Evolutionary conservation across 805 yeast species (phyloP), one percentile per base, ranked within the genome.

Genomic region (Candida saitoana): DNA sequence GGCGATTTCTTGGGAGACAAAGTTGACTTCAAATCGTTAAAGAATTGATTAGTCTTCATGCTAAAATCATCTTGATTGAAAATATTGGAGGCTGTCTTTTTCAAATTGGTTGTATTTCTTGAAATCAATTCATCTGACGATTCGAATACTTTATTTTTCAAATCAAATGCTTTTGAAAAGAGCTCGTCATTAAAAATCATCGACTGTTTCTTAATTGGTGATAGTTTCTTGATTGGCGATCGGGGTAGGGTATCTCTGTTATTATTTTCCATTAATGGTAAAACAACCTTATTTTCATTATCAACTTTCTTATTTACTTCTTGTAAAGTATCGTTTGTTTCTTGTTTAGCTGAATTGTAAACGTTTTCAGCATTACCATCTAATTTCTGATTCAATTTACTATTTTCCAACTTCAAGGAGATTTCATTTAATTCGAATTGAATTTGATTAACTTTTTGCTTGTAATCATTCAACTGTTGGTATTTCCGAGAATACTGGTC

Each of bases 401-500:
- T 37, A n/a, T 42, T 48, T 40, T 56, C 62, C 20, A 49, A 49
- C 47, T 50, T 54, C 33, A 39, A 44, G 36, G 59, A 56, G 7
- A 60, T 56, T 29, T 56, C 57, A 12, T 61, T 52, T n/a, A 79
- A 55, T 47, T 67, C 67, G 19, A 55, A 52, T 45, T 65, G 61
- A 24, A 65, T 49, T 5, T 43, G 31, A 11, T 64, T 62, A 40
- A 68, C 53, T 25, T 66, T 65, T n/a, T 65, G 59, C 50, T 72
- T 74, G 43, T 76, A 54, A 38, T 78, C 82, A 14, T 68, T 46
- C 6, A 80, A 69, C 42, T 70, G 70, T 45, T 80, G 67, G 50
- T 79, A 82, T 51, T 80, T 80, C 2, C 71, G 51, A 0, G 84
- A 79, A 42, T 58, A 63, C 29, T 46, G 41, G 4, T 56, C 49